A percentile compares a stretch with the other conserved stretches of the same genome.
phyloP scores from a whole-genome alignment of 73 alveolate species.

The Blepharisma japonicum region DNA sequence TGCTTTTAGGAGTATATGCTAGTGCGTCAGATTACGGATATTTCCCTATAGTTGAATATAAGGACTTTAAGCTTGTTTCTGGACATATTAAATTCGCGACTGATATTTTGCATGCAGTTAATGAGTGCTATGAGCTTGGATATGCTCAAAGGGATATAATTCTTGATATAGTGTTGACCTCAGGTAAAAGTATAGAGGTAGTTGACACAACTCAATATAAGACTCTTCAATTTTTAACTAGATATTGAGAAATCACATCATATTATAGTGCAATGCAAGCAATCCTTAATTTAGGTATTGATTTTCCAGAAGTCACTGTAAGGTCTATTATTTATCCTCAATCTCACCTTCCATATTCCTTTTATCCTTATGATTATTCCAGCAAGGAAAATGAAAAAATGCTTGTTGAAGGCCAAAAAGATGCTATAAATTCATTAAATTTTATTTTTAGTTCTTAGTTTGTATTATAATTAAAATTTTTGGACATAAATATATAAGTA shows the following conservation, averaged over 20 bases:
- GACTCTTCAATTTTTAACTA: neutral
- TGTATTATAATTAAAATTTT: too few species aligned
- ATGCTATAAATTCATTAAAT: too few species aligned
- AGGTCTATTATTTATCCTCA: constrained; percentile 16
- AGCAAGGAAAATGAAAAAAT: too few species aligned
- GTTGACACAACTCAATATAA: constrained; percentile 4
- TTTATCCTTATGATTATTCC: constrained; percentile 12
- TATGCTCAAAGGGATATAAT: neutral
- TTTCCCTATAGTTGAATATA: constrained; percentile 13
- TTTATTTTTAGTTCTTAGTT: too few species aligned
- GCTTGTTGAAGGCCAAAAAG: too few species aligned
- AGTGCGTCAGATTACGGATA: constrained; percentile 14
- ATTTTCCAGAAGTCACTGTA: neutral
- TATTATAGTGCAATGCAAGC: neutral
- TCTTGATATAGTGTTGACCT: neutral
- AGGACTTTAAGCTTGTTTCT: neutral
- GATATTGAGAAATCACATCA: neutral
- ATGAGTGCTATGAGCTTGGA: neutral
- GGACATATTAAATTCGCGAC: neutral
- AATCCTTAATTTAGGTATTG: neutral
- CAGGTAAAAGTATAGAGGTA: neutral
- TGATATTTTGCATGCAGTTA: constrained; percentile 13
- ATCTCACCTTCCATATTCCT: neutral
- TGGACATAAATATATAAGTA: too few species aligned
- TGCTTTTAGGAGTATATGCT: constrained; percentile 15